Base-by-base conservation (phyloP, 805 yeast genomes). In the Cyberlindnera misumaiensis region DNA sequence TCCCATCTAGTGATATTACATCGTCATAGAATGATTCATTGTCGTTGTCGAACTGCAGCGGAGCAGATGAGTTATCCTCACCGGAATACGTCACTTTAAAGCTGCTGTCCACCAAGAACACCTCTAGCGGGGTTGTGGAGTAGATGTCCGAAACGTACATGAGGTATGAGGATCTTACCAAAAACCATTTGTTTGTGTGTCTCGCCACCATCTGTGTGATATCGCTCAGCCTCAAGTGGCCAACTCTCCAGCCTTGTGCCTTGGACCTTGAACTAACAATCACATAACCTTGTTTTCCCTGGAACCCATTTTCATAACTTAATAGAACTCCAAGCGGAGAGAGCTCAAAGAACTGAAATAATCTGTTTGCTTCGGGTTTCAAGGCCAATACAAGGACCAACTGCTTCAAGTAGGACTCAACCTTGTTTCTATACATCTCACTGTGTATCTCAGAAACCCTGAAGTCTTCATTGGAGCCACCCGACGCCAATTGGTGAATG, bases 161-260 rank as follows among this genome's bases (percentile, higher is more conserved):
- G 30, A 93, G 69, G 52, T 86, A 93, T 1, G 95, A 82, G 54
- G 80, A 82, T 41, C 97, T 73, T 2, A 93, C 76, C 40, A 93
- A 63, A 45, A 87, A 78, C 99, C 99, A 93, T 59, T 93, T 93
- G 30, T 80, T 80, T 0, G 94, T 80, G 48, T 94, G 90, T 60
- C 99, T 77, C 46, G 76, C 79, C 36, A 90, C 83, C 96, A 93
- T 87, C 28, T 85, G 88, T 48, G 76, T 74, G 51, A 87, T 65
- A 52, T 86, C 97, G 44, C 77, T 74, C 7, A 85, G 77, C 44
- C 75, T 77, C 60, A 87, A 76, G 55, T 90, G 97, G 3, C 93
- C 84, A 5, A 90, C 96, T 49, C 95, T 70, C 97, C 98, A 93
- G 3, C 98, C 97, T 56, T 87, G 95, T 1, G 88, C 71, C 45